Conservation (phyloP, 2,329 filamentous ascomycete genomes). For the Pseudonectria foliicola region DNA sequence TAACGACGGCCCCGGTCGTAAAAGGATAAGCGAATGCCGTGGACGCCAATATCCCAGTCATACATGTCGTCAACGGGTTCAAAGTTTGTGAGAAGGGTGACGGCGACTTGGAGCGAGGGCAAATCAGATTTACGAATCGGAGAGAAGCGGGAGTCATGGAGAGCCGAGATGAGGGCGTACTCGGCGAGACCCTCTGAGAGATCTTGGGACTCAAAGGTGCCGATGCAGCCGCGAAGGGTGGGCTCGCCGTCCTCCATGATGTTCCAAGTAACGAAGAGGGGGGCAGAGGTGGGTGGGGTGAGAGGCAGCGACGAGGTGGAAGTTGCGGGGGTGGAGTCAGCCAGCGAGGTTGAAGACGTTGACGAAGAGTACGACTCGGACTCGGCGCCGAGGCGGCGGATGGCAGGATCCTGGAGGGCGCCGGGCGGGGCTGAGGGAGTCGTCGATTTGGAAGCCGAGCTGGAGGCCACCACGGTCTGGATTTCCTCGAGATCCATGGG, state of each 20-base stretch:
- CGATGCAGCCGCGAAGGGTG: constrained; percentile 85
- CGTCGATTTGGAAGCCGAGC: constrained; percentile 17
- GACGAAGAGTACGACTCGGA: constrained; percentile 27
- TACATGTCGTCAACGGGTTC: constrained; percentile 65
- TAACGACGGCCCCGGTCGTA: constrained; percentile 64
- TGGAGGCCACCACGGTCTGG: constrained; percentile 55
- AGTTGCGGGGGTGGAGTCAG: constrained; percentile 39
- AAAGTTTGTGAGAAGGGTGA: constrained; percentile 82
- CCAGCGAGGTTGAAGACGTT: constrained; percentile 34
- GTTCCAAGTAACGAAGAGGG: constrained; percentile 95
- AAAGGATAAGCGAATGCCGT: constrained; percentile 85
- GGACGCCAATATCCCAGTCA: constrained; percentile 81
- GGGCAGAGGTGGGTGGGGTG: constrained; percentile 44
- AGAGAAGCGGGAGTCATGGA: constrained; percentile 56
- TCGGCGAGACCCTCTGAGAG: constrained; percentile 65
- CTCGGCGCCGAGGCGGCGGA: constrained; percentile 34
- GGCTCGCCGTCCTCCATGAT: constrained; percentile 43
- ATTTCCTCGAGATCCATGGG: constrained; percentile 62
- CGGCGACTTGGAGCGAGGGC: constrained; percentile 52
- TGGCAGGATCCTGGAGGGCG: constrained; percentile 32
- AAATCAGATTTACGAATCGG: constrained; percentile 50
- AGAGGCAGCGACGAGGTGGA: constrained; percentile 34
- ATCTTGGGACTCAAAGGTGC: constrained; percentile 77
- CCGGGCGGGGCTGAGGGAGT: constrained; percentile 10
- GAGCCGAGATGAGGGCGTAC: constrained; percentile 75